Evolutionary conservation across 225 moss, liverwort and hornwort species (phyloP).

Genomic region (Pseudoscleropodium purum): DNA sequence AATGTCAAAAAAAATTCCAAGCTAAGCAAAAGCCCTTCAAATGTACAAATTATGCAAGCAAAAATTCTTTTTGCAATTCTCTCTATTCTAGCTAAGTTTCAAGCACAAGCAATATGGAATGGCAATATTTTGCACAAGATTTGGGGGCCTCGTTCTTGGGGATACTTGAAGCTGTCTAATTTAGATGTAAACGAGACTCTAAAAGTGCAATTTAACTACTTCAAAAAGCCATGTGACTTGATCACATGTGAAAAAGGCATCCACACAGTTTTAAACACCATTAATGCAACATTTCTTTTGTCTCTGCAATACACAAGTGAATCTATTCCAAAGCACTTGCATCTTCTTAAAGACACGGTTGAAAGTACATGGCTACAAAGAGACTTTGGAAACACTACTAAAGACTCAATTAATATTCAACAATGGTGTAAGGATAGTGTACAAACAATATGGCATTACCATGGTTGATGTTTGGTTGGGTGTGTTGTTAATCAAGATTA

Average conservation of each 20-base stretch:
- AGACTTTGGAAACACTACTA: neutral
- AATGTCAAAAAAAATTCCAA: neutral
- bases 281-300: conserved; percentile 11
- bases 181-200: conserved; percentile 23
- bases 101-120: conserved; percentile 16
- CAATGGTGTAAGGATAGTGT: conserved; percentile 65
- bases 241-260: conserved; percentile 38
- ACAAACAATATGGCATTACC: conserved; percentile 71
- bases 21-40: neutral
- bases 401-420: conserved; percentile 27
- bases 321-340: conserved; percentile 7
- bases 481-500: conserved; percentile 18
- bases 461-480: conserved; percentile 48
- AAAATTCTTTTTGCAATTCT: neutral
- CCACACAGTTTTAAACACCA: conserved; percentile 2
- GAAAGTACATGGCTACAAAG: conserved; percentile 11
- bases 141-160: conserved; percentile 28
- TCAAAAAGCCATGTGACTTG: conserved; percentile 13
- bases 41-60: conserved; percentile 6
- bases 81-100: neutral
- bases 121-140: conserved; percentile 54
- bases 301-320: conserved; percentile 32
- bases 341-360: neutral
- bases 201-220: conserved; percentile 50
- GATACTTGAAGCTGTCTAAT: conserved; percentile 26